phyloP scores from a whole-genome alignment of 176 grass and related monocot species.

The Sorghum bicolor region Sorghum_bicolor_NCBIv3 NC_012871.2:65516501-65517000 shows the following conservation, averaged over 20 bases:
- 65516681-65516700: constrained; percentile 82
- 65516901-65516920: neutral
- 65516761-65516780: constrained; percentile 82
- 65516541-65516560: neutral
- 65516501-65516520: constrained; percentile 95
- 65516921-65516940: neutral
- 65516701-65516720: constrained; percentile 67
- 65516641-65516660: neutral
- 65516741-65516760: constrained; percentile 81
- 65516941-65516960: neutral
- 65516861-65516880: neutral
- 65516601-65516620: constrained; percentile 8
- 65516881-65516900: neutral
- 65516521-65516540: constrained; percentile 4
- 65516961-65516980: neutral
- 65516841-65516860: neutral
- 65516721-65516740: constrained; percentile 75
- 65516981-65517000: too few relatives aligned
- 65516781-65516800: neutral
- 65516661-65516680: constrained; percentile 33
- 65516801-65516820: neutral
- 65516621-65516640: neutral
- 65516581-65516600: neutral
- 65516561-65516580: neutral
- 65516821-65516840: neutral